These are phyloP conservation scores for Rhodotorula sp. DNA, from an alignment of 1,284 basidiomycete genomes.

Conservation along the genomic window DNA sequence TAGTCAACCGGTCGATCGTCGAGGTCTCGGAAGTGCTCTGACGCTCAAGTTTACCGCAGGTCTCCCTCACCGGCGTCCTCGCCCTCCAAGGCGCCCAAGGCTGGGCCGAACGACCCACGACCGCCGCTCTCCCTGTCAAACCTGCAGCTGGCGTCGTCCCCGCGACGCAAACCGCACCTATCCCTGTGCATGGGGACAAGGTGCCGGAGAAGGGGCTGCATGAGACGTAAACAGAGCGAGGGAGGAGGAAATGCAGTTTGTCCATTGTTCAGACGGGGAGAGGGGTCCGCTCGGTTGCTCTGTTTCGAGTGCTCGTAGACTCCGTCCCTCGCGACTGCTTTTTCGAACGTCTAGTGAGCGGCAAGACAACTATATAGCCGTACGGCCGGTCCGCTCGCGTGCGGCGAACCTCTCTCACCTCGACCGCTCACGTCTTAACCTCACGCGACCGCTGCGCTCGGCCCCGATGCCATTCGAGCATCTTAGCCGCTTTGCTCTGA, in stretches of 20 bases:
- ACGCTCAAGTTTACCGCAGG: constrained; percentile 7
- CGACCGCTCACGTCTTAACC: too few species aligned
- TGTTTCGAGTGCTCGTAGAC: too few species aligned
- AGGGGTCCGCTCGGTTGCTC: too few species aligned
- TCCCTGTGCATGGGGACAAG: constrained; percentile 1
- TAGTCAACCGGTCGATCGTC: too few species aligned
- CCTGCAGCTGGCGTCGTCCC: not conserved
- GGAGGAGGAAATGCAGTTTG: not conserved
- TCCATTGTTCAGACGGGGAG: too few species aligned
- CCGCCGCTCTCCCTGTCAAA: not conserved
- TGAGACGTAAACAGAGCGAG: not conserved
- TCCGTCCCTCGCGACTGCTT: too few species aligned
- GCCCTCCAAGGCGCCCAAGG: constrained; percentile 37
- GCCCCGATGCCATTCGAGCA: not conserved
- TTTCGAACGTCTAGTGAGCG: too few species aligned
- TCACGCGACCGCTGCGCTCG: not conserved
- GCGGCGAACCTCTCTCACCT: too few species aligned
- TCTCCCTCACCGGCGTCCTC: constrained; percentile 37
- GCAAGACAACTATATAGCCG: too few species aligned
- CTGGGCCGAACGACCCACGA: constrained; percentile 19
- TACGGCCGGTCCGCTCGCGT: too few species aligned
- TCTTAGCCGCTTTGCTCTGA: not conserved
- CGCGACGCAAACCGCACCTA: not conserved
- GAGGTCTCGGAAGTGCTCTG: too few species aligned
- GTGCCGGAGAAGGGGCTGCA: constrained; percentile 6